A percentile compares a stretch with the other conserved stretches of the same genome.
phyloP scores from a whole-genome alignment of 2,329 filamentous ascomycete genomes.

The Xylariaceae sp. region DNA sequence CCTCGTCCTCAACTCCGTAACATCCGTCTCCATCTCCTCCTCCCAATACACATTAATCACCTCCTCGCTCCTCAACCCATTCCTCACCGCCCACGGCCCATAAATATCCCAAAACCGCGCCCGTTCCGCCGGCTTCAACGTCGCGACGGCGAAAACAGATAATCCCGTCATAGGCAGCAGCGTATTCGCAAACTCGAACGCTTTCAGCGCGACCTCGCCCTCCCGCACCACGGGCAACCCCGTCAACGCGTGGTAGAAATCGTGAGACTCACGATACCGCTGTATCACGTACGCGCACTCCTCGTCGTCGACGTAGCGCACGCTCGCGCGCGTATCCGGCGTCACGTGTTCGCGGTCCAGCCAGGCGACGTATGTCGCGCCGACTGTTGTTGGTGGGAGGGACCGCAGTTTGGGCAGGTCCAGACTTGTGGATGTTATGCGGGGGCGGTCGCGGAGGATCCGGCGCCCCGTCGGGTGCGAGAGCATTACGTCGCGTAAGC shows the following conservation, averaged over 20 bases:
- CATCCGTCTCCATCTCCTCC: slow-evolving; percentile 80
- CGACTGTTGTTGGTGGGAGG: slow-evolving; percentile 69
- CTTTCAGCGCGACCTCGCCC: slow-evolving; percentile 95
- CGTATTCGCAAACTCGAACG: slow-evolving; percentile 95
- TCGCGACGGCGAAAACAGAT: slow-evolving; percentile 77
- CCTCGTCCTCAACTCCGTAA: slow-evolving; percentile 65
- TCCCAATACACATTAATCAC: slow-evolving; percentile 98
- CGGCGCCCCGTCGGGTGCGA: slow-evolving; percentile 74
- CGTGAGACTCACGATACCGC: slow-evolving; percentile 92
- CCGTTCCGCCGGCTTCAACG: slow-evolving; percentile 77
- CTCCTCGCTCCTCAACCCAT: slow-evolving; percentile 70
- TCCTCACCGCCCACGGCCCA: slow-evolving; percentile 83
- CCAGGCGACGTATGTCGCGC: slow-evolving; percentile 79
- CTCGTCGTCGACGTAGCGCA: slow-evolving; percentile 88
- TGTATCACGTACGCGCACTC: slow-evolving; percentile 99
- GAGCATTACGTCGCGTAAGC: slow-evolving; percentile 90
- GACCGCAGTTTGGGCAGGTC: slow-evolving; percentile 63
- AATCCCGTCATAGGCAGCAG: slow-evolving; percentile 91
- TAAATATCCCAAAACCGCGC: slow-evolving; percentile 68
- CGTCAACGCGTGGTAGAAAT: slow-evolving; percentile 94
- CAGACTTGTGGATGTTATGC: slow-evolving; percentile 72
- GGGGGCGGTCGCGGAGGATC: slow-evolving; percentile 83
- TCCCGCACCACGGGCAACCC: slow-evolving; percentile 88
- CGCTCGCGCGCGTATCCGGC: slow-evolving; percentile 76
- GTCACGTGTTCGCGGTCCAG: slow-evolving; percentile 90